Conservation (phyloP, 129 eudicot species). For the Sambucus nigra region DNA sequence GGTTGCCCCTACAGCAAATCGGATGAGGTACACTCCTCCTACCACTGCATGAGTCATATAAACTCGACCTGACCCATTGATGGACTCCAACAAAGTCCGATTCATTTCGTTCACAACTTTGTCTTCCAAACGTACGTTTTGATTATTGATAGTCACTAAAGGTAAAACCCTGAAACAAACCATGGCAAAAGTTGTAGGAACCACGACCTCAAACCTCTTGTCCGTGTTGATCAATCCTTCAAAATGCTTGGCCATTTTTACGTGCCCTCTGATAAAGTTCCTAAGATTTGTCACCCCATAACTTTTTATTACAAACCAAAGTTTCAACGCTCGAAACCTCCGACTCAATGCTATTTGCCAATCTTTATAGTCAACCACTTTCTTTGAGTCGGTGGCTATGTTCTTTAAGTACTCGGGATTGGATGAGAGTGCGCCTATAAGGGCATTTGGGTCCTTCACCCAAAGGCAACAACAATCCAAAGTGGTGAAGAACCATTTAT, state of each 20-base stretch:
- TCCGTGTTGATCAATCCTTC: conserved; percentile 10
- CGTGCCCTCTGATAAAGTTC: conserved; percentile 15
- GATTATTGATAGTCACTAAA: not conserved
- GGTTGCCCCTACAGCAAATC: conserved; percentile 27
- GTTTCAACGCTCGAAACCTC: conserved; percentile 15
- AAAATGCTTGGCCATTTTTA: conserved; percentile 17
- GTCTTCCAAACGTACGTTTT: conserved; percentile 5
- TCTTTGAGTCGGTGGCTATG: conserved; percentile 5
- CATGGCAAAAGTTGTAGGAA: conserved; percentile 22
- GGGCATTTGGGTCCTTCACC: conserved; percentile 13
- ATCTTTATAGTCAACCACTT: conserved; percentile 27
- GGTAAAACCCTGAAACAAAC: conserved; percentile 27
- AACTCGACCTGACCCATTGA: conserved; percentile 22
- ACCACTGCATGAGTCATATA: conserved; percentile 31
- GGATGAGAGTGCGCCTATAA: conserved; percentile 2
- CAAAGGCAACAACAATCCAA: conserved; percentile 23
- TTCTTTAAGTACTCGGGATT: conserved; percentile 22
- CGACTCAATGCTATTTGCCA: conserved; percentile 20
- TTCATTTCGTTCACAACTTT: conserved; percentile 20
- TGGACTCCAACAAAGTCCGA: conserved; percentile 15
- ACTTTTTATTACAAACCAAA: conserved; percentile 19
- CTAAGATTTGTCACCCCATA: conserved; percentile 22
- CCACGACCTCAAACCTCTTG: conserved; percentile 23
- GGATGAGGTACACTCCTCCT: conserved; percentile 19
- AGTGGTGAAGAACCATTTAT: conserved; percentile 20